Conservation (phyloP, 441 rosid species). For the Melastoma candidum region DNA sequence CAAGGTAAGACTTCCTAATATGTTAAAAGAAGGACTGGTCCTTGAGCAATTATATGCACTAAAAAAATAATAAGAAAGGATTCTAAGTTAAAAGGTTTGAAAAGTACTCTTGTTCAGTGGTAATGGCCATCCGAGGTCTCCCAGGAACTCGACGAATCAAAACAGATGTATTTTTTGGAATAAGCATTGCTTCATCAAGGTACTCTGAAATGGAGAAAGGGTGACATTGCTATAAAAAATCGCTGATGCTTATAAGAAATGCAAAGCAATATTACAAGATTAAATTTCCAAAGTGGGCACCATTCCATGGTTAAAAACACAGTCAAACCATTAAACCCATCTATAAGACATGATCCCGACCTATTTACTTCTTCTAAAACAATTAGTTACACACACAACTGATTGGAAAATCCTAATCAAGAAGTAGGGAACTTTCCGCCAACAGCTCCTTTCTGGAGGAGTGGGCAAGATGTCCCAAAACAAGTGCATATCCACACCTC, state of each 20-base stretch:
- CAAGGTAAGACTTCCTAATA: background rate
- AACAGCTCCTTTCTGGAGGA: too few relatives aligned
- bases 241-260: conserved; percentile 16
- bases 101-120: conserved; percentile 77
- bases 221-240: conserved; percentile 43
- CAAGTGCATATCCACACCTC: too few relatives aligned
- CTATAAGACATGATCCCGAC: background rate
- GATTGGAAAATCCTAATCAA: too few relatives aligned
- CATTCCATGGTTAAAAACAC: background rate
- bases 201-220: conserved; percentile 88
- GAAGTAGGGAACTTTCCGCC: too few relatives aligned
- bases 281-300: conserved; percentile 4
- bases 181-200: conserved; percentile 90
- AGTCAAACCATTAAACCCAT: background rate
- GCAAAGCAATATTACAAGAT: conserved; percentile 1
- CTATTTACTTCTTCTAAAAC: too few relatives aligned
- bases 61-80: conserved; percentile 12
- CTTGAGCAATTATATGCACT: conserved; percentile 4
- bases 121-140: conserved; percentile 92
- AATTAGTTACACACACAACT: too few relatives aligned
- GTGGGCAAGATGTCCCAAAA: too few relatives aligned
- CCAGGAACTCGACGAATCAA: conserved; percentile 98
- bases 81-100: conserved; percentile 38
- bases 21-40: conserved; percentile 1
- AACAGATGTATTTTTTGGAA: conserved; percentile 96